A percentile compares a stretch with the other conserved stretches of the same genome.
Evolutionary conservation across 352 stramenopile species (phyloP).

Genomic region (Pythium oligandrum): DNA sequence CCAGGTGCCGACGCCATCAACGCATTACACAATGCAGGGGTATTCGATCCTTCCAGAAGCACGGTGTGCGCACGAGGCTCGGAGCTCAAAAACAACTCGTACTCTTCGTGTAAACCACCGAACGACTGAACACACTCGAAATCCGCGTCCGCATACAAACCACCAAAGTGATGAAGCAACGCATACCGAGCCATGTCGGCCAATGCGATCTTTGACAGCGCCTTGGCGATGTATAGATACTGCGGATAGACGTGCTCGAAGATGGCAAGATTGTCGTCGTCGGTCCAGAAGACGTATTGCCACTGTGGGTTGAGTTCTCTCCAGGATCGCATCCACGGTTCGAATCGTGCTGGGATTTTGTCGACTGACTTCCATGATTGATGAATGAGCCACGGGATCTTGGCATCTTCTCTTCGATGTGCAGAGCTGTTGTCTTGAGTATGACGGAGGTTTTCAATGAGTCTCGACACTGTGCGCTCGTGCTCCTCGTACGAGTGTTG

Average conservation of each 20-base stretch:
- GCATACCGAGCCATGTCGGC: conserved; percentile 54
- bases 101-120: conserved; percentile 22
- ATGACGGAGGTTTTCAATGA: too few species aligned
- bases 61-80: conserved; percentile 38
- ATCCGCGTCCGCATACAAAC: conserved; percentile 47
- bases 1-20: conserved; percentile 43
- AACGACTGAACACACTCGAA: conserved; percentile 48
- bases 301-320: conserved; percentile 29
- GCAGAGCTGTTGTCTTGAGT: too few species aligned
- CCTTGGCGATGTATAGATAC: conserved; percentile 32
- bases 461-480: too few species aligned
- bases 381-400: conserved; percentile 48
- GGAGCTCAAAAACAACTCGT: conserved; percentile 42
- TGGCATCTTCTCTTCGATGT: too few species aligned
- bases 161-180: conserved; percentile 40
- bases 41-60: conserved; percentile 31
- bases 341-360: conserved; percentile 37
- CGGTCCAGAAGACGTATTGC: conserved; percentile 58
- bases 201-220: conserved; percentile 38
- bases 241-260: conserved; percentile 43
- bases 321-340: conserved; percentile 57
- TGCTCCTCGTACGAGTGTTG: too few species aligned
- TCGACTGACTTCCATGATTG: conserved; percentile 47
- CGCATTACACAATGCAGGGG: conserved; percentile 41
- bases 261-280: conserved; percentile 45